Percentiles rank a stretch among this genome's conserved stretches.
phyloP scores from a whole-genome alignment of 2,329 filamentous ascomycete genomes.

The Madurella mycetomatis region DNA sequence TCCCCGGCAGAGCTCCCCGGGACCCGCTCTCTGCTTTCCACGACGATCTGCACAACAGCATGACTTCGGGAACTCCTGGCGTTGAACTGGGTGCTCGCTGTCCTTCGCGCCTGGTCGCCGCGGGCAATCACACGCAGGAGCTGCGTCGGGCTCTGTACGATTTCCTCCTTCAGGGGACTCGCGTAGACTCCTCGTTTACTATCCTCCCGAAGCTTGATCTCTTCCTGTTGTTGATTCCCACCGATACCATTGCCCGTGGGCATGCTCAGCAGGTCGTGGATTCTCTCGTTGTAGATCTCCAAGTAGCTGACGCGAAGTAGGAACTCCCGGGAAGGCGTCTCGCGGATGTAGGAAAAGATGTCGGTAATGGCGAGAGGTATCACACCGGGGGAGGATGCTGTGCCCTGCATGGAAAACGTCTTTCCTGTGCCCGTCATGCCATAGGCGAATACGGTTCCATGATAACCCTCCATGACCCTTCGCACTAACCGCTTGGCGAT shows the following conservation, averaged over 20 bases:
- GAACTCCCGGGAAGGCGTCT: slow-evolving; percentile 92
- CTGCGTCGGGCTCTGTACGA: slow-evolving; percentile 96
- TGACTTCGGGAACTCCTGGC: slow-evolving; percentile 94
- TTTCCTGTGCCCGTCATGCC: slow-evolving; percentile 99
- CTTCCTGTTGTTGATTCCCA: slow-evolving; percentile 63
- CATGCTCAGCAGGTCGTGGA: slow-evolving; percentile 85
- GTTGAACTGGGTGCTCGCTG: slow-evolving; percentile 95
- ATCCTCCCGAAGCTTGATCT: slow-evolving; percentile 96
- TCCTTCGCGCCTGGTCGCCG: slow-evolving; percentile 84
- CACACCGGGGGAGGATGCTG: slow-evolving; percentile 88
- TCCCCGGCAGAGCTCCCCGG: slow-evolving; percentile 51
- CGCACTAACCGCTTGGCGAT: slow-evolving; percentile 90
- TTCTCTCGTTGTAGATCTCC: slow-evolving; percentile 98
- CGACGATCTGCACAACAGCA: slow-evolving; percentile 96
- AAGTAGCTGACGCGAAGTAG: slow-evolving; percentile 93
- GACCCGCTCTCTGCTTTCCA: slow-evolving; percentile 87
- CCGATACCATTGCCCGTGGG: slow-evolving; percentile 55
- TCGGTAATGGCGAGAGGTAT: slow-evolving; percentile 97
- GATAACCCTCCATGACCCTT: slow-evolving; percentile 97
- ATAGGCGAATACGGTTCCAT: slow-evolving; percentile 96
- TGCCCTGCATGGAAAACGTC: slow-evolving; percentile 99
- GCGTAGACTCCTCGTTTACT: slow-evolving; percentile 96
- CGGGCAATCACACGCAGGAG: slow-evolving; percentile 89
- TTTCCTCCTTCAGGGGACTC: slow-evolving; percentile 93
- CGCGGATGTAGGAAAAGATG: slow-evolving; percentile 97